Evolutionary conservation across 345 rosid genomes (phyloP).

Genomic region (Erysimum cheiranthoides): DNA sequence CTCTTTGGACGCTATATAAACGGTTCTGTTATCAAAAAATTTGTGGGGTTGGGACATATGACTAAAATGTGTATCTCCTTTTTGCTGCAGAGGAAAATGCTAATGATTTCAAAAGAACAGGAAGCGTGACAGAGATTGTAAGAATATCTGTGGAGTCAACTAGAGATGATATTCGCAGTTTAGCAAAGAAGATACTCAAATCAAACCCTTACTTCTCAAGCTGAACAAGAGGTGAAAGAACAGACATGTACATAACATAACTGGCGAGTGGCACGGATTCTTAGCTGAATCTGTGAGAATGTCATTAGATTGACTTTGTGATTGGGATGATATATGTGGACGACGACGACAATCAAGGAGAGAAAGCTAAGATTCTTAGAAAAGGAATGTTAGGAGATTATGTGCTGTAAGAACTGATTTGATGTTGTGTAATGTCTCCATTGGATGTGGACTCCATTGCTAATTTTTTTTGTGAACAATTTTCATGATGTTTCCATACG

Average conservation of each 20-base stretch:
- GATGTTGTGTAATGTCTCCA: slow-evolving; percentile 6
- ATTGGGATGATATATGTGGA: slow-evolving; percentile 17
- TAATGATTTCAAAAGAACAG: slow-evolving; percentile 61
- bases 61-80: slow-evolving; percentile 8
- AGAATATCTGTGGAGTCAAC: slow-evolving; percentile 77
- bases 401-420: slow-evolving; percentile 19
- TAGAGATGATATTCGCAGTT: slow-evolving; percentile 85
- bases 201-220: slow-evolving; percentile 53
- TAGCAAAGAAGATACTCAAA: slow-evolving; percentile 83
- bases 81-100: slow-evolving; percentile 68
- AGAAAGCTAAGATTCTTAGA: slow-evolving; percentile 19
- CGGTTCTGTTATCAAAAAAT: neutral
- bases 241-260: slow-evolving; percentile 46
- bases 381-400: slow-evolving; percentile 6
- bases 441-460: slow-evolving; percentile 20
- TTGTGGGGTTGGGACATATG: slow-evolving; percentile 3
- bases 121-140: slow-evolving; percentile 65
- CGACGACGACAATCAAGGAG: slow-evolving; percentile 1
- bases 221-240: slow-evolving; percentile 29
- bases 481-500: slow-evolving; percentile 8
- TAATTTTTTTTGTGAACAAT: slow-evolving; percentile 31
- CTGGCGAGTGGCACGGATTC: slow-evolving; percentile 35
- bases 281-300: slow-evolving; percentile 29
- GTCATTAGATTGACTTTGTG: slow-evolving; percentile 41
- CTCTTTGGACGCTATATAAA: neutral